phyloP scores from a whole-genome alignment of 2,329 filamentous ascomycete species.

The Hypoxylon sp. region DNA sequence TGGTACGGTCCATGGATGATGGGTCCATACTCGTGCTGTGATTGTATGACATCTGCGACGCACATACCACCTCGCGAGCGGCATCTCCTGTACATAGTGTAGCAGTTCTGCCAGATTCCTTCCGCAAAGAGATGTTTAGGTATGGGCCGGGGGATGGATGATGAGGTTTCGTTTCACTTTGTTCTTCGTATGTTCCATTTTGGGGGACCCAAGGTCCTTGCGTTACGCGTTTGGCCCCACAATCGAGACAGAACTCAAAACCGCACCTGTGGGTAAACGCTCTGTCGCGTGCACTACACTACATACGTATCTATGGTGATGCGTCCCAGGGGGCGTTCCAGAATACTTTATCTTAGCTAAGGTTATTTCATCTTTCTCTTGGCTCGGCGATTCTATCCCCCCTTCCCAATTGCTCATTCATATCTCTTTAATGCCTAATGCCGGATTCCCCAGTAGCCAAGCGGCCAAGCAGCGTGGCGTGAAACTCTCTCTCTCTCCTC shows the following conservation, averaged over 20 bases:
- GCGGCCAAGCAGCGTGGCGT: not conserved
- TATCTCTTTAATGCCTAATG: not conserved
- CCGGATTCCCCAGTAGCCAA: not conserved
- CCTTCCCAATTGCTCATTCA: not conserved
- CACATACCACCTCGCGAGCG: conserved; percentile 4
- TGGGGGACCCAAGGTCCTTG: not conserved
- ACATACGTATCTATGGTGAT: not conserved
- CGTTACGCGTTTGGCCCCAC: conserved; percentile 29
- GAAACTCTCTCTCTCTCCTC: conserved; percentile 5
- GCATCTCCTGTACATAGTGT: conserved; percentile 4
- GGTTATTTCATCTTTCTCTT: conserved; percentile 22
- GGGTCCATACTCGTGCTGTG: conserved; percentile 30
- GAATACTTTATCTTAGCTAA: conserved; percentile 43
- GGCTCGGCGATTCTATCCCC: conserved; percentile 5
- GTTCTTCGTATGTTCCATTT: conserved; percentile 32
- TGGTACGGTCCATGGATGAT: conserved; percentile 32
- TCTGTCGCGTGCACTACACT: conserved; percentile 4
- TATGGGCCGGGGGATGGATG: not conserved
- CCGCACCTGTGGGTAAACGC: conserved; percentile 31
- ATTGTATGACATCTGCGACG: conserved; percentile 43
- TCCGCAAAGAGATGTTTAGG: conserved; percentile 19
- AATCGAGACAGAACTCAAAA: conserved; percentile 44
- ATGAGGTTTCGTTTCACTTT: conserved; percentile 32
- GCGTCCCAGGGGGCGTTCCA: conserved; percentile 26
- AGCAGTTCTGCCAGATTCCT: conserved; percentile 4